These are phyloP conservation scores for Sporothrix protearum DNA, from an alignment of 2,329 filamentous ascomycete genomes.

Conservation along the genomic window DNA sequence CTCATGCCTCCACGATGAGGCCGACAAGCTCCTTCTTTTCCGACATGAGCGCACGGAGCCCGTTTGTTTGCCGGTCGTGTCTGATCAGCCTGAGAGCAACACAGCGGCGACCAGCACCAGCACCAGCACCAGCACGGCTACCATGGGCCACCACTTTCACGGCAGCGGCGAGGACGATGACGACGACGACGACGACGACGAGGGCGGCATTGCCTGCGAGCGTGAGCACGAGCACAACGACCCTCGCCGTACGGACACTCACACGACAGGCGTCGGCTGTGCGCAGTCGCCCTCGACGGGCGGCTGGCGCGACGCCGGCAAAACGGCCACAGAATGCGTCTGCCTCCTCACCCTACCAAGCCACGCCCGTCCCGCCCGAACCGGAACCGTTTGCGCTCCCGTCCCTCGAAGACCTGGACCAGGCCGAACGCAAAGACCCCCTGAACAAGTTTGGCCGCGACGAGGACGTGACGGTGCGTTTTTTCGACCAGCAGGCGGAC, in stretches of 20 bases:
- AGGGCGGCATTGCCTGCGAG: no score
- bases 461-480: conserved; percentile 39
- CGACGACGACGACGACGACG: neutral
- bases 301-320: neutral
- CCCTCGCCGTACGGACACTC: neutral
- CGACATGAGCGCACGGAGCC: conserved; percentile 25
- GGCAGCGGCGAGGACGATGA: neutral
- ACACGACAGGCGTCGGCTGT: neutral
- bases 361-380: neutral
- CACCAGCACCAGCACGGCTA: neutral
- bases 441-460: neutral
- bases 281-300: conserved; percentile 9
- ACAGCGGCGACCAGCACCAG: neutral
- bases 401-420: neutral
- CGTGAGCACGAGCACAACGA: neutral
- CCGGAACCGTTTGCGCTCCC: neutral
- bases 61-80: conserved; percentile 30
- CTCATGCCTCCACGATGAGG: conserved; percentile 20
- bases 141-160: neutral
- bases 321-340: no score
- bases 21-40: conserved; percentile 22
- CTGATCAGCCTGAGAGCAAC: conserved; percentile 25
- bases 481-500: conserved; percentile 47
- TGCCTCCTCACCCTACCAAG: neutral
- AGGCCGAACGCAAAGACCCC: conserved; percentile 16